A percentile compares a stretch with the other conserved stretches of the same genome.
phyloP scores from a whole-genome alignment of 257 asterid species.

The Nemophila menziesii region DNA sequence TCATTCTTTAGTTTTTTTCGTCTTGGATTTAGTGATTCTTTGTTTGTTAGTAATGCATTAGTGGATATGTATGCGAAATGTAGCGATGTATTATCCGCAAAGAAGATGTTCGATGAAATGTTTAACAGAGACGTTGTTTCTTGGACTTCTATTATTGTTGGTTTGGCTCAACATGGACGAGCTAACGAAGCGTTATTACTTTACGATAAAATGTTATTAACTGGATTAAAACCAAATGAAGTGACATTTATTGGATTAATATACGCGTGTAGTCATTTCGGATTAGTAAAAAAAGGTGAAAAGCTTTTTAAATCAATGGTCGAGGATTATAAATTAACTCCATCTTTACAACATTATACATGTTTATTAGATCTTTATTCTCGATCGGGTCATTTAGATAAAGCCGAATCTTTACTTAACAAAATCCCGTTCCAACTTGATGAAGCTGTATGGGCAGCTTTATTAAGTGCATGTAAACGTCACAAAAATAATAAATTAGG shows the following conservation, averaged over 20 bases:
- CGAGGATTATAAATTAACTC: constrained; percentile 36
- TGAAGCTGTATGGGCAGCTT: constrained; percentile 69
- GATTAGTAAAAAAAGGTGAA: constrained; percentile 51
- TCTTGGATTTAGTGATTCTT: constrained; percentile 42
- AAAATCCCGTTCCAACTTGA: constrained; percentile 68
- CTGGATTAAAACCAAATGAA: constrained; percentile 53
- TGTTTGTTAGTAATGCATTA: constrained; percentile 39
- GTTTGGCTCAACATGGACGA: constrained; percentile 83
- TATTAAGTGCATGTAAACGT: constrained; percentile 48
- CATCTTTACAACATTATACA: constrained; percentile 66
- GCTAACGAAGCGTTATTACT: constrained; percentile 42
- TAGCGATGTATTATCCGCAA: constrained; percentile 53
- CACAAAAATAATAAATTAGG: constrained; percentile 39
- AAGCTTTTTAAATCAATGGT: constrained; percentile 60
- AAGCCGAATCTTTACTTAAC: constrained; percentile 45
- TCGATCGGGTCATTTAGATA: constrained; percentile 52
- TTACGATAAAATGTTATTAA: constrained; percentile 47
- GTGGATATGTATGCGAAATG: constrained; percentile 86
- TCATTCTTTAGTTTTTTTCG: constrained; percentile 47
- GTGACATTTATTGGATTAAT: constrained; percentile 67
- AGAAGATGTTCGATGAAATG: constrained; percentile 38
- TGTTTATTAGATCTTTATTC: constrained; percentile 70
- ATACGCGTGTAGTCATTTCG: constrained; percentile 74
- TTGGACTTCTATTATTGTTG: constrained; percentile 79
- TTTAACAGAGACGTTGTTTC: constrained; percentile 47